Base-by-base conservation (phyloP, 768 basidiomycete genomes). In the Lactarius trivialis region DNA sequence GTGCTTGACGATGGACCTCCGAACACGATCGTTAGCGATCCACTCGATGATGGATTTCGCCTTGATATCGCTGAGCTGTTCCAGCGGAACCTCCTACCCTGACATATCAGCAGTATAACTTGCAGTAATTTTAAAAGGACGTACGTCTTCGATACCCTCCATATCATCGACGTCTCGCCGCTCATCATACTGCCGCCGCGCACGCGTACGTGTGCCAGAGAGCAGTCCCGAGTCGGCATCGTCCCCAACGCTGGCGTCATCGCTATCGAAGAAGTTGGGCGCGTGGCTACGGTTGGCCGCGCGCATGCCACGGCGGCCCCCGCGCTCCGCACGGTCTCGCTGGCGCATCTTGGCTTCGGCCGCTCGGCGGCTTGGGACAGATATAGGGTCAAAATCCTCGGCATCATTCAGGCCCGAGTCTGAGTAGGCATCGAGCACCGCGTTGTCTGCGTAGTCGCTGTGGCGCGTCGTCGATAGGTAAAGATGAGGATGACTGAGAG, bases 31-130 rank as follows among this genome's bases (percentile, higher is more conserved):
- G 60, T 88, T 88, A 19, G 92, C 88, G 68, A 98, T 95, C 97
- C 97, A 99, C 74, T 98, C 97, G 26, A 90, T 89, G 60, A 99
- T 93, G 14, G 92, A 94, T 71, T 95, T 93, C 41, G 95, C 93
- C 72, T 98, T 98, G 78, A 99, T 94, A 71, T 99, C 97, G 63
- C 92, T 91, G 11, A 99, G 79, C 76, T 99, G 93, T 71, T 98
- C 96, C 48, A 97, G 73, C 0, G 97, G 94, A 58, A 99, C 81
- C 74, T 98, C 94, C 92, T 97, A 70, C 15, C 61, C 37, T 15
- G 52, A 52, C 36, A 17, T 54, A 26, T 26, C 49, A 64, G 49
- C 32, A 24, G 36, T 37, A 14, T n/a, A 53, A 14, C 49, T 30
- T 50, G 60, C 5, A 39, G 26, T 17, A 37, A 48, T n/a, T n/a